Evolutionary conservation across 2,329 filamentous ascomycete genomes (phyloP), one percentile per base, ranked within the genome.

Genomic region (Ophioceras dolichostomum): DNA sequence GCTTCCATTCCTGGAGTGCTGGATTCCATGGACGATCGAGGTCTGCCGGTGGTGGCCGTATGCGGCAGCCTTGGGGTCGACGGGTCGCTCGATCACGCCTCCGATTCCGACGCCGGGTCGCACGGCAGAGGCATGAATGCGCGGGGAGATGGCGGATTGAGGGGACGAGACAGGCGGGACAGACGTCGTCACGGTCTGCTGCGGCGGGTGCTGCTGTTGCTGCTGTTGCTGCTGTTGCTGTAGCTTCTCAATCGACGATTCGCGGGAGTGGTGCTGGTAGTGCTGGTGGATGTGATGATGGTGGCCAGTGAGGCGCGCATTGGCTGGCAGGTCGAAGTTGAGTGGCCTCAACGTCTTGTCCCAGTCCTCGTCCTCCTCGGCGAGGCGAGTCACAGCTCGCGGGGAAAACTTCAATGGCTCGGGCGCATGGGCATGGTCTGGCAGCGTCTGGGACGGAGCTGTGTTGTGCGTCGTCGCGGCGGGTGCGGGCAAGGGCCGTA

Each of bases 11-110:
- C 89, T 70, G 49, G 75, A 75, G 73, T 98, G 91, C 57, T 94
- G 88, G 47, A 94, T 79, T 51, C 91, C 89, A 75, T 96, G 85
- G 40, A 96, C 88, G 49, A 96, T 95, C 34, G 89, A 96, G 1
- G 89, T 94, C 63, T 98, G 87, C 39, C 91, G 80, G 61, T 96
- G 87, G 58, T 98, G 88, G 41, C 84, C 85, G 67, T 96, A 78
- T 18, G 65, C 52, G 24, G 61, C 61, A 31, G 60, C 58, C 52
- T 76, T 78, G 34, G 62, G 65, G 46, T 78, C 74, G 41, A 68
- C 58, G n/a, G 64, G 53, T 46, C 70, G 65, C 48, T 75, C 71
- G 41, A 67, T 56, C 36, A 66, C 55, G 22, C 56, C 57, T 39
- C 56, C 61, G 19, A 65, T 48, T 29, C 50, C 58, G 20, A 57